These are phyloP conservation scores for Geotrichum reessii DNA, from an alignment of 1,139 yeast genomes.

Conservation along the genomic window DNA sequence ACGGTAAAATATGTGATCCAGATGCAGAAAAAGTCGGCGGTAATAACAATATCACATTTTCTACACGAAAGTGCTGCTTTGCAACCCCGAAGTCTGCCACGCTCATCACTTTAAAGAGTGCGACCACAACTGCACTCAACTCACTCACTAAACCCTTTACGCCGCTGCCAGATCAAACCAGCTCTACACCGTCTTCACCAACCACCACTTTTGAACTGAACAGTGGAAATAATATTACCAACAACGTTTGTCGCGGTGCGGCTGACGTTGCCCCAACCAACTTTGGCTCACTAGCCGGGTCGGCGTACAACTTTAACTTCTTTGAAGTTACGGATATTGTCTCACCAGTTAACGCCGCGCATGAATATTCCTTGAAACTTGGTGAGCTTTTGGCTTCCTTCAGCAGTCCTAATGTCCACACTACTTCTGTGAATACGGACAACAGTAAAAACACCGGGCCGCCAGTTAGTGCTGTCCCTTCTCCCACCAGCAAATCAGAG, in stretches of 20 bases:
- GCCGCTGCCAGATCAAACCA: not conserved
- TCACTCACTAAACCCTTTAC: not conserved
- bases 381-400: slow-evolving; percentile 10
- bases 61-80: slow-evolving; percentile 3
- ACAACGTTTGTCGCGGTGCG: not conserved
- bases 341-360: slow-evolving; percentile 15
- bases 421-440: not conserved
- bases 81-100: slow-evolving; percentile 4
- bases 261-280: not conserved
- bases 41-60: not conserved
- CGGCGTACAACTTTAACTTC: not conserved
- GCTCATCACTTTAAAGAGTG: not conserved
- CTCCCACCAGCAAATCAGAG: not conserved
- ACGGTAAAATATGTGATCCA: not conserved
- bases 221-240: not conserved
- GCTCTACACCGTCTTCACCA: slow-evolving; percentile 1
- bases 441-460: not conserved
- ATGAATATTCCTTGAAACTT: slow-evolving; percentile 16
- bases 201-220: slow-evolving; percentile 12
- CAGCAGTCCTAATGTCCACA: not conserved
- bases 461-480: not conserved
- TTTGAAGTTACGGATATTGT: not conserved
- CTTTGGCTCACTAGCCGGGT: not conserved
- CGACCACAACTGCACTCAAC: not conserved
- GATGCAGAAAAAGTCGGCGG: no score